phyloP scores from a whole-genome alignment of 169 alveolate genomes.

The Plasmodium adleri region DNA sequence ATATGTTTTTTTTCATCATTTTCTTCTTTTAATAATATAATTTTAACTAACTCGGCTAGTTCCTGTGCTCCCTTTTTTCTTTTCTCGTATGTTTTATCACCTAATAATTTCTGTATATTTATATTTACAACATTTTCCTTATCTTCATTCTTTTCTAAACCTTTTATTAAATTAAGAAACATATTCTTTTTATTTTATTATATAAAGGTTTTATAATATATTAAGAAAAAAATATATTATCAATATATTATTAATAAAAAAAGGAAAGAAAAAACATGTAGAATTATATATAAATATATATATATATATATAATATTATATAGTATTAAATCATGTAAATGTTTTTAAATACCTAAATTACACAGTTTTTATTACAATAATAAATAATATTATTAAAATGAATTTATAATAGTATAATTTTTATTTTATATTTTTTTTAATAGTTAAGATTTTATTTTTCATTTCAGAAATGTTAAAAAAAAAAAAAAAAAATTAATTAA shows the following conservation, averaged over 20 bases:
- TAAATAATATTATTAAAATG: too few relatives aligned
- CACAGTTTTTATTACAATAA: too few relatives aligned
- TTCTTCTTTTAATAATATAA: slow-evolving; percentile 48
- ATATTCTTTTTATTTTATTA: slow-evolving; percentile 3
- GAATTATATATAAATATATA: neutral
- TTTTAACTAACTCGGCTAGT: slow-evolving; percentile 43
- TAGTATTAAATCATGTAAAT: too few relatives aligned
- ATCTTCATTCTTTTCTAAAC: slow-evolving; percentile 62
- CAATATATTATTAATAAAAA: neutral
- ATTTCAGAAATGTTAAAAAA: too few relatives aligned
- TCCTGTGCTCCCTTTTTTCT: slow-evolving; percentile 75
- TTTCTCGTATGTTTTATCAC: slow-evolving; percentile 71
- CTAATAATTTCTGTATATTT: slow-evolving; percentile 46
- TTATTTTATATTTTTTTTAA: too few relatives aligned
- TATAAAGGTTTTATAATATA: neutral
- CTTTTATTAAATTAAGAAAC: slow-evolving; percentile 62
- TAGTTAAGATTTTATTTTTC: too few relatives aligned
- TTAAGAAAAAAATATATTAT: too few relatives aligned
- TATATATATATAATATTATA: too few relatives aligned
- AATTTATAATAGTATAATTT: too few relatives aligned
- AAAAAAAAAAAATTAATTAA: too few relatives aligned
- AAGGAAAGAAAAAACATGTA: neutral
- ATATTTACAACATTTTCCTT: slow-evolving; percentile 46
- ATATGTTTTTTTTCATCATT: slow-evolving; percentile 44
- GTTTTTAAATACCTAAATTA: too few relatives aligned